phyloP scores from a whole-genome alignment of 2,329 filamentous ascomycete species.

The Colletotrichum coccodes region DNA sequence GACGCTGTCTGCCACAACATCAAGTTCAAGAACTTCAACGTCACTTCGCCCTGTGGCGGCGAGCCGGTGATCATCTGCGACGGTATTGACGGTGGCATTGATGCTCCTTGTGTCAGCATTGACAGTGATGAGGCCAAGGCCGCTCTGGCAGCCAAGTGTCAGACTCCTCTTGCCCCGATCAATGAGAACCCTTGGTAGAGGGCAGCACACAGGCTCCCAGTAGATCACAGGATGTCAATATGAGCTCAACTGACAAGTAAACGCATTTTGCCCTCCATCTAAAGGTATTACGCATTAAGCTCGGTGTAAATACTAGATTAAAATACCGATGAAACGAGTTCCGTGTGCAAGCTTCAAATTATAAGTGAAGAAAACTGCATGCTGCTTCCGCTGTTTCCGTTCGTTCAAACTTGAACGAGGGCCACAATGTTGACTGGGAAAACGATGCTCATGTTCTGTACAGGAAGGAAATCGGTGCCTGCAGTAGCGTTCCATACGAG shows the following conservation, averaged over 20 bases:
- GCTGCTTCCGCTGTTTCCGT: not conserved
- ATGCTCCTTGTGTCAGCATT: slow-evolving; percentile 43
- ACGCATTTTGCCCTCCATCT: not conserved
- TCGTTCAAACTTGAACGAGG: not conserved
- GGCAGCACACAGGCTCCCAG: not conserved
- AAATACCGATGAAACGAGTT: not conserved
- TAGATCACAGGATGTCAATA: too few species aligned
- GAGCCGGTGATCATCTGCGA: slow-evolving; percentile 61
- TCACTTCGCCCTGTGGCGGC: slow-evolving; percentile 59
- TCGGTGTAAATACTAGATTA: not conserved
- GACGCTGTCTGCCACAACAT: slow-evolving; percentile 67
- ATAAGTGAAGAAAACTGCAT: not conserved
- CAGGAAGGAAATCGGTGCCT: not conserved
- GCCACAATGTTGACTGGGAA: not conserved
- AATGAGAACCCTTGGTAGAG: slow-evolving; percentile 14
- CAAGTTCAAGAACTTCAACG: slow-evolving; percentile 62
- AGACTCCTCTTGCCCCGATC: slow-evolving; percentile 19
- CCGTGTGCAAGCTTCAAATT: not conserved
- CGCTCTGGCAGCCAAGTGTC: slow-evolving; percentile 24
- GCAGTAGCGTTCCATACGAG: slow-evolving; percentile 5
- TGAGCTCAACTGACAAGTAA: too few species aligned
- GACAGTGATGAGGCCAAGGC: slow-evolving; percentile 22
- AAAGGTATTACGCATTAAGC: not conserved
- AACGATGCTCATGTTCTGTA: not conserved
- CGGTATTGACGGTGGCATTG: slow-evolving; percentile 49